Percentiles rank a stretch among this genome's conserved stretches.
These are phyloP conservation scores for Pistacia integerrima DNA, from an alignment of 345 rosid genomes.

Conservation along the genomic window DNA sequence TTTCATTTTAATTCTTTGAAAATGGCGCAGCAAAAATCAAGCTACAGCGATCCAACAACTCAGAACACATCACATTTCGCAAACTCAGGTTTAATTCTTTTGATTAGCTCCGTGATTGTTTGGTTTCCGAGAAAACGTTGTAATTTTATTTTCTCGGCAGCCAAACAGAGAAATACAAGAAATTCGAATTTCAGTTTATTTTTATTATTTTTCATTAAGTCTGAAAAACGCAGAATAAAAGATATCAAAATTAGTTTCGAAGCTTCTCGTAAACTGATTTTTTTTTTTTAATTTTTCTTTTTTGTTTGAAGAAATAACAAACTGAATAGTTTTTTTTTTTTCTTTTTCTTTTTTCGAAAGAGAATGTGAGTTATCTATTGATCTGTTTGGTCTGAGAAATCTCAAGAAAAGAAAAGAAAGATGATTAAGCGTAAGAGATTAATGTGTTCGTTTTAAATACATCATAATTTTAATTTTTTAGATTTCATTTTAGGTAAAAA, in stretches of 20 bases:
- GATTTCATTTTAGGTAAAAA: no score
- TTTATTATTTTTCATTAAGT: neutral
- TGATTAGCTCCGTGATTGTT: neutral
- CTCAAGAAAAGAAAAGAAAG: neutral
- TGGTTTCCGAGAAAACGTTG: constrained; percentile 14
- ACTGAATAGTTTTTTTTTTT: neutral
- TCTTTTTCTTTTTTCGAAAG: no score
- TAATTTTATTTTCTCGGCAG: constrained; percentile 2
- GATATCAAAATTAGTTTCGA: neutral
- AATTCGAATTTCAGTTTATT: neutral
- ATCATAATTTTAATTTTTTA: no score
- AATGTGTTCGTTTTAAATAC: neutral
- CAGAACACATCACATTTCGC: constrained; percentile 15
- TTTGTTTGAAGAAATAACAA: neutral
- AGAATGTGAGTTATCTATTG: neutral
- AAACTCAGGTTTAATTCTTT: constrained; percentile 20
- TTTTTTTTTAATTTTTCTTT: neutral
- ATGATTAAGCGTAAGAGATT: neutral
- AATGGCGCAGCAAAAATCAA: constrained; percentile 28
- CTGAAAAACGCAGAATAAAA: neutral
- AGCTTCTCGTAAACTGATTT: neutral
- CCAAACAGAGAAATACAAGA: neutral
- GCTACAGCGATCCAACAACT: constrained; percentile 20
- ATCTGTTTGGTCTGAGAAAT: constrained; percentile 5
- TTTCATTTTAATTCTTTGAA: neutral